Conservation (phyloP, 2,329 filamentous ascomycete genomes). For the Drechslerella dactyloides region DNA sequence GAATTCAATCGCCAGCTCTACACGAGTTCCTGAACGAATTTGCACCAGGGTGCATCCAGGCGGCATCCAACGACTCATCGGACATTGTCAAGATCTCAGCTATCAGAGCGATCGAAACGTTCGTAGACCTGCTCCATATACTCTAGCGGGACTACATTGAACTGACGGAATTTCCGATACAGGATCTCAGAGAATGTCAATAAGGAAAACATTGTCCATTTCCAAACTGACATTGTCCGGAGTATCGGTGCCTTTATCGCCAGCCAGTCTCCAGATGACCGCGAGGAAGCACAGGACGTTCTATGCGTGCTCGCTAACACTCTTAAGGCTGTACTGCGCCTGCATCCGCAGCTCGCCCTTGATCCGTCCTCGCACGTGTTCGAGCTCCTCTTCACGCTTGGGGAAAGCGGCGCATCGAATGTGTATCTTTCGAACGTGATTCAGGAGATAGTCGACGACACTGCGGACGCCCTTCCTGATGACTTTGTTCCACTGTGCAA, state of each 20-base stretch:
- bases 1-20: constrained; percentile 68
- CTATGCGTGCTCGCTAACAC: constrained; percentile 89
- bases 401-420: constrained; percentile 84
- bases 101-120: constrained; percentile 80
- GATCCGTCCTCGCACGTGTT: constrained; percentile 75
- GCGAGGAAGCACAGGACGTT: constrained; percentile 88
- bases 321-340: constrained; percentile 78
- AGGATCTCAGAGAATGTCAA: constrained; percentile 60
- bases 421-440: constrained; percentile 90
- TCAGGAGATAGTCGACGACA: constrained; percentile 87
- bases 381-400: constrained; percentile 84
- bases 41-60: constrained; percentile 75
- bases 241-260: constrained; percentile 72
- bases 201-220: constrained; percentile 50
- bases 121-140: constrained; percentile 58
- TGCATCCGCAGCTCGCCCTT: constrained; percentile 77
- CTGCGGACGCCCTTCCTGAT: constrained; percentile 71
- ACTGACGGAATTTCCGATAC: constrained; percentile 52
- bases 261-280: constrained; percentile 62
- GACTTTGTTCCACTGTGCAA: constrained; percentile 79
- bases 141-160: not conserved
- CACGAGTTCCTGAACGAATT: constrained; percentile 62
- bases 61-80: constrained; percentile 75
- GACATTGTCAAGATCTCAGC: constrained; percentile 93
- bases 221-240: constrained; percentile 60